Evolutionary conservation across 176 grass and related monocot genomes (phyloP).

Genomic region (Neostapfia colusana): DNA sequence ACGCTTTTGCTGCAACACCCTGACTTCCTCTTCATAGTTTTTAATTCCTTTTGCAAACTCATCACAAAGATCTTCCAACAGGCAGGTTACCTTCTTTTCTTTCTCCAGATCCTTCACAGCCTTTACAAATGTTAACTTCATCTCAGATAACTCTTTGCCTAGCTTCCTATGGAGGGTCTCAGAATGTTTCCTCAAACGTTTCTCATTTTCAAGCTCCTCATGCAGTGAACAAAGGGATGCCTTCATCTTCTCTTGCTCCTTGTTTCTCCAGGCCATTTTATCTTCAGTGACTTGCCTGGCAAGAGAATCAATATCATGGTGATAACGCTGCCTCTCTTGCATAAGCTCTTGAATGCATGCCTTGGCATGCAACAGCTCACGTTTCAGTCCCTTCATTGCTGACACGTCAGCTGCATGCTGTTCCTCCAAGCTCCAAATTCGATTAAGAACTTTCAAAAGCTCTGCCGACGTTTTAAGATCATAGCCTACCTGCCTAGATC

Average conservation of each 20-base stretch:
- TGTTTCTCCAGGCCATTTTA: slow-evolving; percentile 67
- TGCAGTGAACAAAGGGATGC: slow-evolving; percentile 58
- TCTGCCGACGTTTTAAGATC: slow-evolving; percentile 88
- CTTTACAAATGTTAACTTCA: slow-evolving; percentile 70
- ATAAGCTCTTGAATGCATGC: slow-evolving; percentile 65
- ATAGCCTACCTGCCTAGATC: slow-evolving; percentile 56
- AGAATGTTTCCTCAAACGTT: slow-evolving; percentile 66
- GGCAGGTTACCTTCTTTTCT: slow-evolving; percentile 62
- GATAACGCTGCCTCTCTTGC: slow-evolving; percentile 57
- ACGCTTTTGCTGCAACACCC: slow-evolving; percentile 72
- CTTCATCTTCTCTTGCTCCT: slow-evolving; percentile 80
- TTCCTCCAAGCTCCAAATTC: slow-evolving; percentile 97
- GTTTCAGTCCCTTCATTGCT: slow-evolving; percentile 74
- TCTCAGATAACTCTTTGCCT: slow-evolving; percentile 72
- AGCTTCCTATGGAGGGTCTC: slow-evolving; percentile 80
- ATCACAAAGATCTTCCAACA: slow-evolving; percentile 82
- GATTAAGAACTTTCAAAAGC: slow-evolving; percentile 93
- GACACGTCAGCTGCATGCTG: slow-evolving; percentile 74
- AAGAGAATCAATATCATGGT: slow-evolving; percentile 68
- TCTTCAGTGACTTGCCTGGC: slow-evolving; percentile 63
- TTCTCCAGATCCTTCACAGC: slow-evolving; percentile 76
- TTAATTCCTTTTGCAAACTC: slow-evolving; percentile 84
- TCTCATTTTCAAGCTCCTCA: slow-evolving; percentile 87
- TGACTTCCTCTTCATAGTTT: slow-evolving; percentile 88
- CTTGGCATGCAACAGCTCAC: slow-evolving; percentile 68